Conservation (phyloP, 805 yeast species). For the Yarrowia deformans region DNA sequence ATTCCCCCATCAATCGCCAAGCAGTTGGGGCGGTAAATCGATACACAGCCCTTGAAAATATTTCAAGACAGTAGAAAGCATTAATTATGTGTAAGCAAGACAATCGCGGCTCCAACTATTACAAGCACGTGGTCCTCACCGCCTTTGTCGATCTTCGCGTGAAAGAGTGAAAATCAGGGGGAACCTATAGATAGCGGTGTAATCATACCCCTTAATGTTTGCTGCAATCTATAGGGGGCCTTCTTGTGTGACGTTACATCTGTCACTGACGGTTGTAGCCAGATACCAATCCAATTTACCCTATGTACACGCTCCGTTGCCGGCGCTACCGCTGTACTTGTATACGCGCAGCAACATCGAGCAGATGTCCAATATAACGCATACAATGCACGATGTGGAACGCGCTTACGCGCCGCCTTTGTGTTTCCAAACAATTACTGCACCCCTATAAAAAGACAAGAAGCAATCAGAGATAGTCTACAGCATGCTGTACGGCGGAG, state of each 20-base stretch:
- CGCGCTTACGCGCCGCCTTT: neutral
- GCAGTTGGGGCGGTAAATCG: neutral
- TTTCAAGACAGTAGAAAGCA: neutral
- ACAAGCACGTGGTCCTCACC: neutral
- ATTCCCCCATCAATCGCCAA: neutral
- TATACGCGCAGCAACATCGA: too few relatives aligned
- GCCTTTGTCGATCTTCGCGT: too few relatives aligned
- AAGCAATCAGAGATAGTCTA: too few relatives aligned
- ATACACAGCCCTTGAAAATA: constrained; percentile 11
- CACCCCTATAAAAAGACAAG: neutral
- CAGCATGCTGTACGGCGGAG: neutral
- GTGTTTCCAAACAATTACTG: neutral
- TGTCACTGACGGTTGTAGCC: too few relatives aligned
- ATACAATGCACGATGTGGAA: neutral
- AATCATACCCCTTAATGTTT: neutral
- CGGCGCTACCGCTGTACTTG: too few relatives aligned
- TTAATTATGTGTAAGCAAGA: neutral
- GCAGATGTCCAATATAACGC: neutral
- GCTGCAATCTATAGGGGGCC: too few relatives aligned
- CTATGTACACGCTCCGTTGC: neutral
- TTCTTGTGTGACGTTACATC: neutral
- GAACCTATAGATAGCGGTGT: neutral
- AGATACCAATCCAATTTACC: too few relatives aligned
- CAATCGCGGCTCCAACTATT: neutral
- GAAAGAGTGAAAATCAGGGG: neutral